phyloP scores from a whole-genome alignment of 2,329 filamentous ascomycete species.

The Ambrosiella beaveri region DNA sequence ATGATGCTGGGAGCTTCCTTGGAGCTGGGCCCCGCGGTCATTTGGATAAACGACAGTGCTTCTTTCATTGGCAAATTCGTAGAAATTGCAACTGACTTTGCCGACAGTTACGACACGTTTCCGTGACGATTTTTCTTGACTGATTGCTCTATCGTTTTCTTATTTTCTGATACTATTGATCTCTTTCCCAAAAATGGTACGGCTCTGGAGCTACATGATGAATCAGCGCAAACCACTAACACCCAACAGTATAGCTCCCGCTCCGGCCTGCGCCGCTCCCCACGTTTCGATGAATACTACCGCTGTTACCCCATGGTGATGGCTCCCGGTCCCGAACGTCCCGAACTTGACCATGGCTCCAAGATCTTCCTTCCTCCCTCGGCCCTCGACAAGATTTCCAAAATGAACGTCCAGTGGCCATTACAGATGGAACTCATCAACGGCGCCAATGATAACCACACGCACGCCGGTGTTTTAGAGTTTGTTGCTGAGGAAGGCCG shows the following conservation, averaged over 20 bases:
- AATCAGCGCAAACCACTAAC: neutral
- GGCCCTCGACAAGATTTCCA: slow-evolving; percentile 88
- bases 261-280: slow-evolving; percentile 32
- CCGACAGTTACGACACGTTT: too few relatives aligned
- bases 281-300: slow-evolving; percentile 96
- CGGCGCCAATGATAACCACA: slow-evolving; percentile 59
- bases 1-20: neutral
- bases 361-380: slow-evolving; percentile 97
- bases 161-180: neutral
- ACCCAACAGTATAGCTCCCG: slow-evolving; percentile 16
- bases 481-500: slow-evolving; percentile 96
- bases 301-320: slow-evolving; percentile 91
- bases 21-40: neutral
- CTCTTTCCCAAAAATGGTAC: slow-evolving; percentile 5
- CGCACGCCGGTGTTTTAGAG: slow-evolving; percentile 88
- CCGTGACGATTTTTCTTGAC: too few relatives aligned
- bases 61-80: too few relatives aligned
- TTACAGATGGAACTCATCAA: slow-evolving; percentile 95
- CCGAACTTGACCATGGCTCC: slow-evolving; percentile 84
- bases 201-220: neutral
- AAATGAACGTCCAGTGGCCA: slow-evolving; percentile 90
- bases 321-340: slow-evolving; percentile 77
- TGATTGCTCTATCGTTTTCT: too few relatives aligned
- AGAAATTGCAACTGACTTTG: too few relatives aligned
- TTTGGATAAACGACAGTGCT: too few relatives aligned